phyloP scores from a whole-genome alignment of 208 protist species.

The Acanthamoeba triangularis region DNA sequence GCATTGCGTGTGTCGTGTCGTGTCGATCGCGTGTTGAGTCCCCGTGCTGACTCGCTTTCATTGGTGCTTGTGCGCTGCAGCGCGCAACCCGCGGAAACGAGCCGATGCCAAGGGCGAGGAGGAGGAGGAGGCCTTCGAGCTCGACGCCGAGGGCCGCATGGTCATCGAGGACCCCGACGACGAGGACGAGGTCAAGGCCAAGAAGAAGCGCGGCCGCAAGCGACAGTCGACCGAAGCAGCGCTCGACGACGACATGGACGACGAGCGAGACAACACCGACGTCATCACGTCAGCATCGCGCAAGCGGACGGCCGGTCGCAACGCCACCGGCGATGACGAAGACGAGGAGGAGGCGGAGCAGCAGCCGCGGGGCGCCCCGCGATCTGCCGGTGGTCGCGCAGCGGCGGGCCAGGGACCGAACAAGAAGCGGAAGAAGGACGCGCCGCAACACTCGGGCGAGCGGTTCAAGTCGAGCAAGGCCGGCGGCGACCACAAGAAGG shows the following conservation, averaged over 20 bases:
- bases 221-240: background rate
- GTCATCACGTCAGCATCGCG: background rate
- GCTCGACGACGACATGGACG: background rate
- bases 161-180: constrained; percentile 38
- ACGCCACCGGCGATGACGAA: no score
- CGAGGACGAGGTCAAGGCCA: constrained; percentile 17
- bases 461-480: constrained; percentile 41
- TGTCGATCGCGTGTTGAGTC: no score
- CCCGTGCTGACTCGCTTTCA: background rate
- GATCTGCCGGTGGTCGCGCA: no score
- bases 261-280: background rate
- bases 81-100: constrained; percentile 12
- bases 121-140: background rate
- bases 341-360: no score
- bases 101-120: background rate
- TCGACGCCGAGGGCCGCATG: background rate
- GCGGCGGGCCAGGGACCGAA: background rate
- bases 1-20: no score
- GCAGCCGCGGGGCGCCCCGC: background rate
- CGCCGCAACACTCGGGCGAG: background rate
- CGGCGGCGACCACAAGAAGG: constrained; percentile 34
- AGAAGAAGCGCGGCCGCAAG: constrained; percentile 32
- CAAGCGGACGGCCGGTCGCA: background rate
- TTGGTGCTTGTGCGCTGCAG: background rate
- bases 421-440: constrained; percentile 6